phyloP scores from a whole-genome alignment of 192 early-diverging fungal genomes.

The Coemansia sp. region DNA sequence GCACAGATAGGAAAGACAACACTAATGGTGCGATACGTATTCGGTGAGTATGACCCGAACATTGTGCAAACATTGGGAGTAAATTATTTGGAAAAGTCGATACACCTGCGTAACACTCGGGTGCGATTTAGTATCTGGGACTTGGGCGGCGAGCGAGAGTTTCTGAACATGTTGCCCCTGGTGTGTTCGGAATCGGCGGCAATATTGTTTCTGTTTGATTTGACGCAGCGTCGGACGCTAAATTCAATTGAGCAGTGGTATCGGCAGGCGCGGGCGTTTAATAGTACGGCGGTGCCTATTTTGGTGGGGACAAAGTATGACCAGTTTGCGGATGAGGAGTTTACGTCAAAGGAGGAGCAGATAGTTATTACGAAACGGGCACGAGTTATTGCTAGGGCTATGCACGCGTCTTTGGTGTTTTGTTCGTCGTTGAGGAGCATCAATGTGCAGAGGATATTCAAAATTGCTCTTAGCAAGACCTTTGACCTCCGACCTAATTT shows the following conservation, averaged over 20 bases:
- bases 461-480: slow-evolving; percentile 89
- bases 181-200: slow-evolving; percentile 95
- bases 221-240: slow-evolving; percentile 85
- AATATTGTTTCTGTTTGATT: slow-evolving; percentile 95
- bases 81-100: slow-evolving; percentile 97
- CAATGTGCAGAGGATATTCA: slow-evolving; percentile 97
- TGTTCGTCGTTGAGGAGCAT: slow-evolving; percentile 92
- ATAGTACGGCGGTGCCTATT: slow-evolving; percentile 94
- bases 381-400: slow-evolving; percentile 85
- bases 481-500: slow-evolving; percentile 94
- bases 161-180: slow-evolving; percentile 96
- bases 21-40: slow-evolving; percentile 97
- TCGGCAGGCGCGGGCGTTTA: slow-evolving; percentile 91
- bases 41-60: slow-evolving; percentile 91
- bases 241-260: slow-evolving; percentile 97
- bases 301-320: slow-evolving; percentile 97
- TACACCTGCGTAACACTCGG: slow-evolving; percentile 83
- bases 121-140: slow-evolving; percentile 99
- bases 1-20: slow-evolving; percentile 95
- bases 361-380: slow-evolving; percentile 93
- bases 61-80: slow-evolving; percentile 96
- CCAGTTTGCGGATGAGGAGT: slow-evolving; percentile 70
- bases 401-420: slow-evolving; percentile 93
- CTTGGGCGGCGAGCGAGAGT: slow-evolving; percentile 93
- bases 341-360: slow-evolving; percentile 80